Evolutionary conservation across 2,329 filamentous ascomycete species (phyloP).

Genomic region (Chaetomiaceae sp.): DNA sequence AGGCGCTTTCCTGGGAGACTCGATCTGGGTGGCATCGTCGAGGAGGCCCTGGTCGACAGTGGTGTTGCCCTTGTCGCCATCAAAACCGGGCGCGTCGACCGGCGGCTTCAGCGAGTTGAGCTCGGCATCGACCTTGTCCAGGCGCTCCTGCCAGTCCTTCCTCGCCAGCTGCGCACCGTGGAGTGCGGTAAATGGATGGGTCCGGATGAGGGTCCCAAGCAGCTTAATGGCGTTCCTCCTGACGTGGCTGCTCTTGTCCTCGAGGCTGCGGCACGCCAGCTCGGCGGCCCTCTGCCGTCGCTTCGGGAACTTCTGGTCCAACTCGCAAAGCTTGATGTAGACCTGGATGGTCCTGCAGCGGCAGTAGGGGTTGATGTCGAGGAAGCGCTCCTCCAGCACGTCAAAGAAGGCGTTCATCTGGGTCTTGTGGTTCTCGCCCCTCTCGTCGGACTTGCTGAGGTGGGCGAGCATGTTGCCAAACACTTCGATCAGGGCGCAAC

Average conservation of each 20-base stretch:
- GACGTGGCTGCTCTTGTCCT: slow-evolving; percentile 98
- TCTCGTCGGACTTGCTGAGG: slow-evolving; percentile 85
- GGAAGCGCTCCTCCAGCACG: slow-evolving; percentile 89
- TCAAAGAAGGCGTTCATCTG: slow-evolving; percentile 98
- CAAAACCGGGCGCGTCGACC: slow-evolving; percentile 66
- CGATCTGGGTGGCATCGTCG: slow-evolving; percentile 82
- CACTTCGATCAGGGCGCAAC: slow-evolving; percentile 92
- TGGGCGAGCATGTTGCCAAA: slow-evolving; percentile 93
- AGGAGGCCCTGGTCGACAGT: slow-evolving; percentile 74
- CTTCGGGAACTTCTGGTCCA: slow-evolving; percentile 96
- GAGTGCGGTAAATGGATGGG: slow-evolving; percentile 88
- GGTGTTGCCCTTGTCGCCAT: slow-evolving; percentile 60
- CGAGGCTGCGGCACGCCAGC: slow-evolving; percentile 79
- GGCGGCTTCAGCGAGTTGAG: slow-evolving; percentile 78
- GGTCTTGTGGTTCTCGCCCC: slow-evolving; percentile 86
- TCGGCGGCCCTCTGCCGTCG: slow-evolving; percentile 82
- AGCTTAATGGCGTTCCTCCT: slow-evolving; percentile 92
- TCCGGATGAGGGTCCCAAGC: slow-evolving; percentile 80
- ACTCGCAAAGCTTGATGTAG: slow-evolving; percentile 82
- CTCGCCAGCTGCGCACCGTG: slow-evolving; percentile 81
- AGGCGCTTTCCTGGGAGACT: slow-evolving; percentile 61
- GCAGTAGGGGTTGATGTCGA: slow-evolving; percentile 96
- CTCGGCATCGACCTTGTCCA: slow-evolving; percentile 79
- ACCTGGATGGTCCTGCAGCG: slow-evolving; percentile 89
- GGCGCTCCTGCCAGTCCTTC: slow-evolving; percentile 77